These are phyloP conservation scores for Metroxylon sagu DNA, from an alignment of 176 grass and related monocot genomes.

Conservation along the genomic window DNA sequence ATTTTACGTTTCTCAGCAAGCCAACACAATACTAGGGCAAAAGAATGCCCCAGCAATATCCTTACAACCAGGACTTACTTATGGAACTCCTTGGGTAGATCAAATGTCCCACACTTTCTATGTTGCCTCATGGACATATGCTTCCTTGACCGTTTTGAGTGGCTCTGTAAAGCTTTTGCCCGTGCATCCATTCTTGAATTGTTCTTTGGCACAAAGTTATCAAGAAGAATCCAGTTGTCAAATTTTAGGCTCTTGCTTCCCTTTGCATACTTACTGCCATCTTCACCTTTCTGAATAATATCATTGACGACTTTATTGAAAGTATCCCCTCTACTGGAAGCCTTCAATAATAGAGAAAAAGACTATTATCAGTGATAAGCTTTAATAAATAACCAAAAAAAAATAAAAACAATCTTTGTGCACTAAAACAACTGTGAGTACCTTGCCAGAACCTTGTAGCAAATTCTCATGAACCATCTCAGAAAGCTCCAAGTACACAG, in stretches of 20 bases:
- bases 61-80: conserved; percentile 26
- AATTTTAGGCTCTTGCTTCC: conserved; percentile 48
- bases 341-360: conserved; percentile 21
- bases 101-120: conserved; percentile 54
- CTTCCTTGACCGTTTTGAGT: conserved; percentile 47
- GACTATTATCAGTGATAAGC: not conserved
- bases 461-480: conserved; percentile 33
- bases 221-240: conserved; percentile 45
- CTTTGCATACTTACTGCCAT: conserved; percentile 36
- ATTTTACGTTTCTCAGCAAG: too few relatives aligned
- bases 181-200: conserved; percentile 37
- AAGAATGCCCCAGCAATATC: too few relatives aligned
- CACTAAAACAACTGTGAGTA: not conserved
- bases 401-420: not conserved
- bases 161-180: conserved; percentile 36
- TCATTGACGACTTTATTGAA: conserved; percentile 42
- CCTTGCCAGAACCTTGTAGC: conserved; percentile 8
- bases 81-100: conserved; percentile 31
- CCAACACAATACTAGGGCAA: not conserved
- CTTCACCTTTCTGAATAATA: conserved; percentile 54
- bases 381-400: not conserved
- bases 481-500: conserved; percentile 34
- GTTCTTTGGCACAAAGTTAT: conserved; percentile 47
- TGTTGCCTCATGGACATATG: conserved; percentile 66
- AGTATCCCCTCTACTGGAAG: conserved; percentile 22